These are phyloP conservation scores for Saccharomyces mikatae DNA, from an alignment of 805 yeast genomes.

Conservation along the genomic window DNA sequence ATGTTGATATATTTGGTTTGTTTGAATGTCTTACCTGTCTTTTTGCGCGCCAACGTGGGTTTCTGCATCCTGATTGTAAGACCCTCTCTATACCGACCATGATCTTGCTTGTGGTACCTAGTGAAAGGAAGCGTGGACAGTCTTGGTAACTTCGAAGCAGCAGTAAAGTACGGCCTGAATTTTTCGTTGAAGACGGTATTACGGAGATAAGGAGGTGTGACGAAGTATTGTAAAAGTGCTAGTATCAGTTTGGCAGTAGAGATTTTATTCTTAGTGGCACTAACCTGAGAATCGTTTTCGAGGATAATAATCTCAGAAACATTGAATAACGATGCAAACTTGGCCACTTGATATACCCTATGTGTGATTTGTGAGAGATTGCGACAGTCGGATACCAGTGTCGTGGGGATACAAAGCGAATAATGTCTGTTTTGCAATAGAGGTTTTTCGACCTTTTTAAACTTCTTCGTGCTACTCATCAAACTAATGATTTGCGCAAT, in stretches of 20 bases:
- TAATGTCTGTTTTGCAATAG: conserved; percentile 29
- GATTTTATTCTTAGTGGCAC: conserved; percentile 13
- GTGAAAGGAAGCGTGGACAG: conserved; percentile 70
- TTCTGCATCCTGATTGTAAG: conserved; percentile 36
- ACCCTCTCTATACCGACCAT: conserved; percentile 55
- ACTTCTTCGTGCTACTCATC: conserved; percentile 5
- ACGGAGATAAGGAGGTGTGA: conserved; percentile 76
- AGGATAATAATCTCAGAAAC: conserved; percentile 70
- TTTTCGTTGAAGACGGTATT: conserved; percentile 52
- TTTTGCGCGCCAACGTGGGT: conserved; percentile 26
- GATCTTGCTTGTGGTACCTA: conserved; percentile 36
- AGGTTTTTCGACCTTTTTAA: conserved; percentile 14
- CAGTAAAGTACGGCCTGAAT: conserved; percentile 41
- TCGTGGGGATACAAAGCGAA: conserved; percentile 68
- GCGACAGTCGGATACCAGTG: conserved; percentile 51
- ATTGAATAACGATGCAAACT: conserved; percentile 58
- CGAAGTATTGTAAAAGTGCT: conserved; percentile 64
- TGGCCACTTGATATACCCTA: conserved; percentile 70
- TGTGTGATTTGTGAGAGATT: conserved; percentile 68
- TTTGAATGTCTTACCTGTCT: conserved; percentile 40
- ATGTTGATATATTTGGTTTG: conserved; percentile 71
- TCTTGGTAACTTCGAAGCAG: conserved; percentile 65
- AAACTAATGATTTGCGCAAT: not conserved
- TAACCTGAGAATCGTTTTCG: conserved; percentile 30
- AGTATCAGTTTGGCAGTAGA: conserved; percentile 50